Conservation (phyloP, 768 basidiomycete genomes). For the Arthromyces matolae region DNA sequence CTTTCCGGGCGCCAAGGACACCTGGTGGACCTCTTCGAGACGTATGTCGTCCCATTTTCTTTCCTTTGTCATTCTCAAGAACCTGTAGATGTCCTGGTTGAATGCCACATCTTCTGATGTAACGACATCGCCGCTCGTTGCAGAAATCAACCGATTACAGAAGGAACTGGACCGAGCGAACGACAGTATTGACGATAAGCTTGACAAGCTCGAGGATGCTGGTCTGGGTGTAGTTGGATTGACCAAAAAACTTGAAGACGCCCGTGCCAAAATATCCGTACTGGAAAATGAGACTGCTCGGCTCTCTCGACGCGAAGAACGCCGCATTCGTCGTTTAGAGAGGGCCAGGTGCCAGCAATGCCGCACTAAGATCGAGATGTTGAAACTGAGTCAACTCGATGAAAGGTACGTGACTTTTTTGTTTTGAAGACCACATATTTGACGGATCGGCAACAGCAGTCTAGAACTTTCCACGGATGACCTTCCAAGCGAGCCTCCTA, state of each 20-base stretch:
- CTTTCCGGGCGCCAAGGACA: slow-evolving; percentile 66
- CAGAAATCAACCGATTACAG: slow-evolving; percentile 71
- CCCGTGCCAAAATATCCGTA: slow-evolving; percentile 48
- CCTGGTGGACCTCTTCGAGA: slow-evolving; percentile 78
- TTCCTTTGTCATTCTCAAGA: not conserved
- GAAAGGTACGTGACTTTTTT: slow-evolving; percentile 49
- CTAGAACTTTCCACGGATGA: slow-evolving; percentile 46
- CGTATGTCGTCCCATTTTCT: slow-evolving; percentile 43
- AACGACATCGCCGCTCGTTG: slow-evolving; percentile 57
- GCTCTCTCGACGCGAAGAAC: slow-evolving; percentile 63
- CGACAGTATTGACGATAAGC: slow-evolving; percentile 82
- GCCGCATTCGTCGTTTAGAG: slow-evolving; percentile 57
- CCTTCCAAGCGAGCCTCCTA: slow-evolving; percentile 57
- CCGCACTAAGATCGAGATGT: slow-evolving; percentile 55
- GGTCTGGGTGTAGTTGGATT: slow-evolving; percentile 72
- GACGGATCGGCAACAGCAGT: slow-evolving; percentile 35
- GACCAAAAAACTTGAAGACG: slow-evolving; percentile 69
- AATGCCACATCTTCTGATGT: slow-evolving; percentile 58
- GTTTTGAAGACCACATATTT: not conserved
- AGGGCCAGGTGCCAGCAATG: slow-evolving; percentile 69
- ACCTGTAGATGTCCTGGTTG: slow-evolving; percentile 67
- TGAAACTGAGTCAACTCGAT: slow-evolving; percentile 41
- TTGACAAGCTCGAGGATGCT: slow-evolving; percentile 80
- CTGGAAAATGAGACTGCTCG: slow-evolving; percentile 71
- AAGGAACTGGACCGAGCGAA: slow-evolving; percentile 76